phyloP scores from a whole-genome alignment of 192 early-diverging fungal genomes.

The Blastocladiella britannica region DNA sequence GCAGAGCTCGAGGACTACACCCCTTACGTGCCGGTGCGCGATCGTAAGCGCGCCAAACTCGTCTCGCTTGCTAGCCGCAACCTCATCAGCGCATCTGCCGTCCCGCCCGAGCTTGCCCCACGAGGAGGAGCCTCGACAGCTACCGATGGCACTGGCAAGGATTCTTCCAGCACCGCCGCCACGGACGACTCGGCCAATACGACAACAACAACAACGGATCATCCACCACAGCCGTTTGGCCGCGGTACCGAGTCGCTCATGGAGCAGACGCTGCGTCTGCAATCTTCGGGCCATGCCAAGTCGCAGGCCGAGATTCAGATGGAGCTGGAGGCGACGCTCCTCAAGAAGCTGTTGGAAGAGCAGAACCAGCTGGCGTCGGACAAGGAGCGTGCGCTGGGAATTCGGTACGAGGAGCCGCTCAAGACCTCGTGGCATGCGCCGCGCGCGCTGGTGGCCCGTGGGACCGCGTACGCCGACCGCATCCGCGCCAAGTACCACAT shows the following conservation, averaged over 20 bases:
- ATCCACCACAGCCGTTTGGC: conserved; percentile 1
- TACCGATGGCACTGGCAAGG: too few species aligned
- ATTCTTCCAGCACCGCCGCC: not conserved
- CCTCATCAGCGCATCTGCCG: not conserved
- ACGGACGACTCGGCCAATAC: conserved; percentile 5
- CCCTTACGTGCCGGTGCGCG: conserved; percentile 54
- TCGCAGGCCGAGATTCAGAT: conserved; percentile 58
- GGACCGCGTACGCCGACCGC: conserved; percentile 22
- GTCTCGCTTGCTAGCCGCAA: conserved; percentile 13
- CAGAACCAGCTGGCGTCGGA: conserved; percentile 46
- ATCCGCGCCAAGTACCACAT: conserved; percentile 76
- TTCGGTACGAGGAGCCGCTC: conserved; percentile 70
- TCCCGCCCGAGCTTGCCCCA: not conserved
- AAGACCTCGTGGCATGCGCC: conserved; percentile 69
- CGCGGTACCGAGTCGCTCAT: not conserved
- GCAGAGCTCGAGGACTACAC: conserved; percentile 35
- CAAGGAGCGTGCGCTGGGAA: conserved; percentile 67
- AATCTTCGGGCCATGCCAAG: conserved; percentile 18
- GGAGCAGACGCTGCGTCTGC: not conserved
- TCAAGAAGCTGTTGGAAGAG: conserved; percentile 27
- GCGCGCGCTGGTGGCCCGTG: conserved; percentile 36
- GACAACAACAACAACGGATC: conserved; percentile 3
- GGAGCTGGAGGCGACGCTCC: conserved; percentile 63
- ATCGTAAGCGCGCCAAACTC: conserved; percentile 35
- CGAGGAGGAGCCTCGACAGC: too few species aligned